Base-by-base conservation (phyloP, 176 grass and related monocot genomes). In the Rhipidocladum racemiflorum region DNA sequence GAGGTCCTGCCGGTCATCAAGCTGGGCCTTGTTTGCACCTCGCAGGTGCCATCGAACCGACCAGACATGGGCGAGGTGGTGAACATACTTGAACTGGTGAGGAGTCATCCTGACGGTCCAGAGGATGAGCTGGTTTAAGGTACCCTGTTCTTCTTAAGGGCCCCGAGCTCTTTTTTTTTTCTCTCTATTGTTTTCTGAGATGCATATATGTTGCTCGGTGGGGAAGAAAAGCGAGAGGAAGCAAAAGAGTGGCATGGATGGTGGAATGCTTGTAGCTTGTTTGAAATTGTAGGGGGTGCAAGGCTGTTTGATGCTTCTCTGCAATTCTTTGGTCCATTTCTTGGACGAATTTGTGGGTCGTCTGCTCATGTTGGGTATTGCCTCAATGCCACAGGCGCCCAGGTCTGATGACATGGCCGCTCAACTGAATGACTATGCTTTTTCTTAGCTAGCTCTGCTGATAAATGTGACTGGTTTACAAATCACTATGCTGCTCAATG, bases 11-110 rank as follows among this genome's bases (percentile, higher is more conserved):
- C 95, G 18, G 85, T 98, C 78, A 72, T 98, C 77, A 98, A 95
- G 70, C 18, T 98, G 79, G 92, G 95, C 28, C 88, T 98, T 40
- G 88, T 93, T 15, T 98, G 95, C 82, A 95, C 92, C 24, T 95
- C 92, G 7, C 95, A 93, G 82, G 95, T 98, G 71, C 95, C 95
- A 5, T 98, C 95, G 4, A 98, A 93, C 78, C 83, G 95, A 55
- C 95, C 95, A 24, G 92, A 86, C 74, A 95, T 98, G 95, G 57
- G 45, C 28, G 92, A 95, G 72, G 92, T 93, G 45, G 84, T 93
- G 59, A 91, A 89, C 40, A 95, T 98, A 76, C 91, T 98, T 39
- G 92, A 95, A 71, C 81, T 98, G 72, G 86, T 95, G 76, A 91
- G 90, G 72, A 92, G 55, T 72, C 90, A 92, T 17, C 82, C 75